Evolutionary conservation across 371 early-diverging fungal species (phyloP), one percentile per base, ranked within the genome.

Genomic region (Chytridiales sp.): DNA sequence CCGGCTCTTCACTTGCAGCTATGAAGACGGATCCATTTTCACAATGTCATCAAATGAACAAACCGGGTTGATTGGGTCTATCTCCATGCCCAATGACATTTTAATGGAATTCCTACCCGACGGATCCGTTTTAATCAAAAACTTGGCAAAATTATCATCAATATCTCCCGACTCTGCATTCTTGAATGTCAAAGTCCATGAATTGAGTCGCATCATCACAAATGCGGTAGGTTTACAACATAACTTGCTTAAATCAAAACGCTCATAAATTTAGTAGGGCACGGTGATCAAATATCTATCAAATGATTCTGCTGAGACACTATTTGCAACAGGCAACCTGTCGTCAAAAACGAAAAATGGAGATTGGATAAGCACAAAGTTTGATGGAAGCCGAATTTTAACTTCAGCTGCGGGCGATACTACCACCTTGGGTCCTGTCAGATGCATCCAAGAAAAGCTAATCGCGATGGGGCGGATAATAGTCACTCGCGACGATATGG

Each of bases 401-500:
- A 51, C 61, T 11, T 22, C 55, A 5, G 21, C 38, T 2, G 21
- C 50, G 13, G 51, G 42, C 30, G 39, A 41, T 24, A 13, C 35
- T 22, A 55, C 22, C 1, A 4, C 44, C 13, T 26, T 47, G n/a
- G 17, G 22, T 9, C 36, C 61, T 1, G 34, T 70, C 48, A 41
- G 58, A 5, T 30, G 63, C 15, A 46, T 51, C 29, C 35, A 47
- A 35, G 70, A 70, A 46, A 57, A 47, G 19, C 53, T 64, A 44
- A 48, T 66, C 9, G 51, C 69, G 0, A 30, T 61, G 11, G 13
- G 40, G 6, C 32, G 43, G 21, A 30, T 52, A 19, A 56, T 69
- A 4, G 26, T 62, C 4, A 67, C 71, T 3, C 44, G 75, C 22
- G 67, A 66, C 24, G 75, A 74, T 54, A 48, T 70, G 61, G 75